A percentile compares a stretch with the other conserved stretches of the same genome.
phyloP scores from a whole-genome alignment of 139 green algal species.

The Asterochloris sp. region DNA sequence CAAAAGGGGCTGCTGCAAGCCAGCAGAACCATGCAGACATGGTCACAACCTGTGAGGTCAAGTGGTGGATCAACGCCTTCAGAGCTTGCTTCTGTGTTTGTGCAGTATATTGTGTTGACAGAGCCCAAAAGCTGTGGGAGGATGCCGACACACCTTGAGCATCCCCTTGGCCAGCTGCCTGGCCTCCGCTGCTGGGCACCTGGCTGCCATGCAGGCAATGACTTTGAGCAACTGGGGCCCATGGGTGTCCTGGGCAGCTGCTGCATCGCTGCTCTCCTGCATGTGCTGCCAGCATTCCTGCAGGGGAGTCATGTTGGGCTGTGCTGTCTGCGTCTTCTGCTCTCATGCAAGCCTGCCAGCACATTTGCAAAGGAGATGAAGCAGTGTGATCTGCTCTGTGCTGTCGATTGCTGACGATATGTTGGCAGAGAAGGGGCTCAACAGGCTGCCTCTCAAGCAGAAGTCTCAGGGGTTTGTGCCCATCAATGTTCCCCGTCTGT shows the following conservation, averaged over 20 bases:
- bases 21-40: too few relatives aligned
- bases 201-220: conserved; percentile 51
- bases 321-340: neutral
- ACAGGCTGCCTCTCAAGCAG: neutral
- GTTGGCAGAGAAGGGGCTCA: neutral
- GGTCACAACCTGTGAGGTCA: too few relatives aligned
- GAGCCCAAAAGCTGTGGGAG: neutral
- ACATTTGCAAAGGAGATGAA: neutral
- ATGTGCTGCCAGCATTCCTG: conserved; percentile 22
- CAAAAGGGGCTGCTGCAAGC: neutral
- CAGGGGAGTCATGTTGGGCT: neutral
- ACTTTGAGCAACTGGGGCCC: conserved; percentile 57
- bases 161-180: conserved; percentile 47
- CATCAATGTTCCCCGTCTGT: neutral
- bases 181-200: conserved; percentile 57
- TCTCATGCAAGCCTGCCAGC: neutral
- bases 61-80: too few relatives aligned
- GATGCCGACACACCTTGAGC: conserved; percentile 38
- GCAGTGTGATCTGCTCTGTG: too few relatives aligned
- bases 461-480: neutral
- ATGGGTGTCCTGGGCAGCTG: neutral
- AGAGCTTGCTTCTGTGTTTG: too few relatives aligned
- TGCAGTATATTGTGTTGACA: too few relatives aligned
- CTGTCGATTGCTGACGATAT: too few relatives aligned
- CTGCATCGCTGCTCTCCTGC: neutral